Conservation (phyloP, 2,329 filamentous ascomycete genomes). For the Fusarium haematococcum region DNA sequence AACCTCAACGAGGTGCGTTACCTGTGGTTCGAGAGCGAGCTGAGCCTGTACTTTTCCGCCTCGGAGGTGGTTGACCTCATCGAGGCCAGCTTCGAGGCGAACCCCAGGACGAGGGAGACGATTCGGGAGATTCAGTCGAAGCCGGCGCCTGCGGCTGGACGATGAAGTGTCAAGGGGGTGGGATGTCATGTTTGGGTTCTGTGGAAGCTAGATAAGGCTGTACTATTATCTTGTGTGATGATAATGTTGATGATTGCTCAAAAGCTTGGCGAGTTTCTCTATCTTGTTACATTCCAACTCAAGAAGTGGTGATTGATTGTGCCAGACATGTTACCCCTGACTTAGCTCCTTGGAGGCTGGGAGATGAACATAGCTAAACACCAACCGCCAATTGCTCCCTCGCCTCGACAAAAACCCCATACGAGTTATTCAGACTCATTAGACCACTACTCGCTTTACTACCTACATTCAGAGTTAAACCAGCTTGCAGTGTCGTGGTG, state of each 20-base stretch:
- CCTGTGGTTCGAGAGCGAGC: constrained; percentile 74
- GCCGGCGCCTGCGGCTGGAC: constrained; percentile 53
- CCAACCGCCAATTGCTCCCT: background rate
- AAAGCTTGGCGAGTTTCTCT: background rate
- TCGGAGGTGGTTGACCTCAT: constrained; percentile 73
- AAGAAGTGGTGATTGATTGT: background rate
- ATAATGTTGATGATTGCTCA: background rate
- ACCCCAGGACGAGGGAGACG: constrained; percentile 67
- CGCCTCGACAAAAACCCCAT: accelerated
- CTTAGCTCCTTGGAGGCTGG: background rate
- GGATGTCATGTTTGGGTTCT: background rate
- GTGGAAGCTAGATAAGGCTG: background rate
- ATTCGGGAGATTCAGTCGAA: constrained; percentile 68
- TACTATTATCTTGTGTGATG: background rate
- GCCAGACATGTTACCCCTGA: background rate
- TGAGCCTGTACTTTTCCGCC: constrained; percentile 71
- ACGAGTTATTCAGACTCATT: too few relatives aligned
- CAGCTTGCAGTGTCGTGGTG: background rate
- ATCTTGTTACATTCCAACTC: background rate
- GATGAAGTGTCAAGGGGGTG: background rate
- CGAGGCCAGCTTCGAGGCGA: constrained; percentile 73
- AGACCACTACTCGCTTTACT: background rate
- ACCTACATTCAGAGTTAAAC: background rate
- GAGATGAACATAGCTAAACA: background rate
- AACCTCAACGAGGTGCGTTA: constrained; percentile 73